phyloP scores from a whole-genome alignment of 306 rosid species.

The Vicia faba region DNA sequence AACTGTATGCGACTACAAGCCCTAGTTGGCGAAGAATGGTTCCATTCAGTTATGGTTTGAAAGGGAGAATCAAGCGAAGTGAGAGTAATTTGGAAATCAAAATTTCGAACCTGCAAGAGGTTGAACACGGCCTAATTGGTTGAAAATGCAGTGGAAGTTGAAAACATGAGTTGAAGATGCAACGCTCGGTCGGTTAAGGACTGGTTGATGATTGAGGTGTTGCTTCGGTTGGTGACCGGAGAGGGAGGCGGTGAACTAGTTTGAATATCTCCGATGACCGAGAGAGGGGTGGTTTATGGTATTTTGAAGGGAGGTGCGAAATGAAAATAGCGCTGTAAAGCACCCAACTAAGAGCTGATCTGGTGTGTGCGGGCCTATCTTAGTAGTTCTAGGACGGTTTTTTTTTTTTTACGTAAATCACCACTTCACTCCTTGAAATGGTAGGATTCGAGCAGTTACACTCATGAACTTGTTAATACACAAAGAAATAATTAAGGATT shows the following conservation, averaged over 20 bases:
- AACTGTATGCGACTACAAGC: background rate
- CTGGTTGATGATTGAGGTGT: background rate
- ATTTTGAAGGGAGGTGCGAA: slow-evolving; percentile 38
- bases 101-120: background rate
- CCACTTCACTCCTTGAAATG: too few relatives aligned
- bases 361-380: too few relatives aligned
- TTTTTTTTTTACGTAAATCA: too few relatives aligned
- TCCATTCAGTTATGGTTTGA: background rate
- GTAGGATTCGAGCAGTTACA: too few relatives aligned
- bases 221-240: slow-evolving; percentile 2
- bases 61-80: background rate
- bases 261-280: background rate
- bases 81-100: slow-evolving; percentile 1
- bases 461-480: too few relatives aligned
- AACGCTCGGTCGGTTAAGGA: slow-evolving; percentile 45
- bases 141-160: slow-evolving; percentile 22
- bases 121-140: slow-evolving; percentile 11
- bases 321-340: slow-evolving; percentile 11
- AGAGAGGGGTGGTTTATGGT: slow-evolving; percentile 19
- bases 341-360: background rate
- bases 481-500: too few relatives aligned
- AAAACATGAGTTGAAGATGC: slow-evolving; percentile 35
- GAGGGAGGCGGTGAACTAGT: background rate
- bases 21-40: background rate
- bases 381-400: too few relatives aligned